These are phyloP conservation scores for Gonium pectorale DNA, from an alignment of 139 green algal genomes.

Conservation along the genomic window DNA sequence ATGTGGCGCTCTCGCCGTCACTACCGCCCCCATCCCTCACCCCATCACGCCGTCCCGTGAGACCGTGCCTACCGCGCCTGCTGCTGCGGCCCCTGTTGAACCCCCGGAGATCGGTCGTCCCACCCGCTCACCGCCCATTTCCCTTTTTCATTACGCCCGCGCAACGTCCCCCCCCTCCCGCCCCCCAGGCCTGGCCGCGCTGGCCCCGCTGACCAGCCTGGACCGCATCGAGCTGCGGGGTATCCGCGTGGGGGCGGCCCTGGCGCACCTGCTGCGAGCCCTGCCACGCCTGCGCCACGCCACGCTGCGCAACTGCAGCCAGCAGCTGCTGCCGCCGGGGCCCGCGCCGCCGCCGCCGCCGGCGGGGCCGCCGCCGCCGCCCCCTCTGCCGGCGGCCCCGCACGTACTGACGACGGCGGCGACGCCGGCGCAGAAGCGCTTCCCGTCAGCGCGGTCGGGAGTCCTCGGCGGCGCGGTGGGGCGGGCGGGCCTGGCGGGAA, in stretches of 20 bases:
- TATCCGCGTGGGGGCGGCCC: background rate
- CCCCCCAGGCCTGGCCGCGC: background rate
- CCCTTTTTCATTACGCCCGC: too few species aligned
- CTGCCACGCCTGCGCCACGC: background rate
- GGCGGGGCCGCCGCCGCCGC: background rate
- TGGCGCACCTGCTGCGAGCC: constrained; percentile 2
- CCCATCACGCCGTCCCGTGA: background rate
- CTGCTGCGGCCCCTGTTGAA: too few species aligned
- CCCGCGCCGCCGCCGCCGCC: background rate
- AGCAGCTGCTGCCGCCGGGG: constrained; percentile 3
- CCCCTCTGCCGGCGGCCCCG: background rate
- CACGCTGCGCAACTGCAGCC: background rate
- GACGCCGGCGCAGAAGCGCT: constrained; percentile 22
- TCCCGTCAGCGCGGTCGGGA: background rate
- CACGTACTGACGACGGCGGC: background rate
- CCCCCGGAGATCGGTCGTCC: too few species aligned
- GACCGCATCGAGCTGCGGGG: background rate
- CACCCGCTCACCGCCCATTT: too few species aligned
- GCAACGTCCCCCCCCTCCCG: background rate
- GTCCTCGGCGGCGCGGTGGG: too few species aligned
- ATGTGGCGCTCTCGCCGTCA: background rate
- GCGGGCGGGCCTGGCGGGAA: too few species aligned
- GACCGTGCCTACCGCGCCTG: too few species aligned
- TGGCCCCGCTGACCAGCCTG: background rate
- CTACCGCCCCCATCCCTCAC: background rate